phyloP scores from a whole-genome alignment of 768 basidiomycete genomes.

The Psilocybe subaeruginosa region DNA sequence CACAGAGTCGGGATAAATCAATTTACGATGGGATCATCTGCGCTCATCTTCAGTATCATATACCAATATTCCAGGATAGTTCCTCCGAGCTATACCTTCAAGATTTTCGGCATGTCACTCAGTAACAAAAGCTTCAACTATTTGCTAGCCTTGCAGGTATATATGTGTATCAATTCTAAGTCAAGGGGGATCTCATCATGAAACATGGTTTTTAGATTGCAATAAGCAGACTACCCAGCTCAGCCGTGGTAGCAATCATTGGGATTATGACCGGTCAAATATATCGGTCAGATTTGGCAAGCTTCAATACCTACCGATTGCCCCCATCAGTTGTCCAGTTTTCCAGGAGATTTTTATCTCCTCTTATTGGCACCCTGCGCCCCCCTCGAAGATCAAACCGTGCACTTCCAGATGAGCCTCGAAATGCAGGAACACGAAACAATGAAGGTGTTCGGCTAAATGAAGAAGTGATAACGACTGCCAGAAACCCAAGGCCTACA shows the following conservation, averaged over 20 bases:
- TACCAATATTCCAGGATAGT: constrained; percentile 85
- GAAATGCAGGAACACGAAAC: constrained; percentile 24
- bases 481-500: constrained; percentile 35
- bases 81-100: constrained; percentile 75
- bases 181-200: background rate
- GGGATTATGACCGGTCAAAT: constrained; percentile 75
- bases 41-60: constrained; percentile 76
- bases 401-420: constrained; percentile 65
- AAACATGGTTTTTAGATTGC: constrained; percentile 53
- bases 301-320: constrained; percentile 80
- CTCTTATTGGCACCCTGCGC: constrained; percentile 67
- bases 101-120: constrained; percentile 72
- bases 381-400: constrained; percentile 70
- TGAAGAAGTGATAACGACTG: constrained; percentile 69
- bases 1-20: constrained; percentile 71
- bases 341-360: constrained; percentile 58
- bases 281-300: constrained; percentile 83
- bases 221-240: constrained; percentile 67
- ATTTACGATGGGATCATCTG: constrained; percentile 76
- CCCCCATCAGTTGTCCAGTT: constrained; percentile 61
- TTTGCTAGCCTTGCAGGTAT: constrained; percentile 72
- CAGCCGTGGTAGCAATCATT: constrained; percentile 58
- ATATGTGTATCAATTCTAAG: constrained; percentile 14
- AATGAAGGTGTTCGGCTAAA: constrained; percentile 31
- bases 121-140: constrained; percentile 81